phyloP scores from a whole-genome alignment of 2,329 filamentous ascomycete species.

The Fusarium luffae region DNA sequence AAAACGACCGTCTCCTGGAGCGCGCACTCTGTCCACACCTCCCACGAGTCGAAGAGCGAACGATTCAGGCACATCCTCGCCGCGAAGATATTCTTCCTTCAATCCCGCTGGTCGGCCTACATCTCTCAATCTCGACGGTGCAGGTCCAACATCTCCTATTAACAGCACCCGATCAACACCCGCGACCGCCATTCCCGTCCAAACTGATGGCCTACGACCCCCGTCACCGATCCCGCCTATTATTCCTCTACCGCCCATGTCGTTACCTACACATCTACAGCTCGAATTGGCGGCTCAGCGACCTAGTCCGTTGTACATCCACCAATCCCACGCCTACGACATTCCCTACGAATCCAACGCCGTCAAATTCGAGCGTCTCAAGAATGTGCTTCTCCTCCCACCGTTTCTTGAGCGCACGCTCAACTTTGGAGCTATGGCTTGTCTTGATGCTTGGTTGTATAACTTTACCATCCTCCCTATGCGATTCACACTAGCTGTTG shows the following conservation, averaged over 20 bases:
- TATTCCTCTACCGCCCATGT: conserved; percentile 74
- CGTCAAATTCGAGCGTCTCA: conserved; percentile 89
- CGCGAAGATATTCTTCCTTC: conserved; percentile 64
- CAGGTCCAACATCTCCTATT: conserved; percentile 36
- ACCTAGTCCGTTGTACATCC: conserved; percentile 73
- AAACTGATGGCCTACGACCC: conserved; percentile 47
- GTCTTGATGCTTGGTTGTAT: conserved; percentile 95
- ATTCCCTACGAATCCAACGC: conserved; percentile 90
- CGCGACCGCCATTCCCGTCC: conserved; percentile 44
- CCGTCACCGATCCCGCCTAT: conserved; percentile 64
- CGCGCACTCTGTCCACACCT: conserved; percentile 64
- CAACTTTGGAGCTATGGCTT: conserved; percentile 88
- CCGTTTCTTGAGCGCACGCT: conserved; percentile 85
- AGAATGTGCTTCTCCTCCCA: conserved; percentile 88
- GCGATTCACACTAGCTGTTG: conserved; percentile 83
- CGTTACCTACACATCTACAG: conserved; percentile 72
- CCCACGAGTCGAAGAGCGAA: conserved; percentile 57
- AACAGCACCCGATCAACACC: conserved; percentile 28
- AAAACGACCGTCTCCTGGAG: conserved; percentile 50
- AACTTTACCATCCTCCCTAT: conserved; percentile 95
- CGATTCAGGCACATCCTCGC: conserved; percentile 47
- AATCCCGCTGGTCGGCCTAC: conserved; percentile 57
- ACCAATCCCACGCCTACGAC: conserved; percentile 66
- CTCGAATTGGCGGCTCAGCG: conserved; percentile 71
- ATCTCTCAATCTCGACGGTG: conserved; percentile 54